Evolutionary conservation across 2,329 filamentous ascomycete genomes (phyloP).

Genomic region (Paecilomyces dactylethromorphus): DNA sequence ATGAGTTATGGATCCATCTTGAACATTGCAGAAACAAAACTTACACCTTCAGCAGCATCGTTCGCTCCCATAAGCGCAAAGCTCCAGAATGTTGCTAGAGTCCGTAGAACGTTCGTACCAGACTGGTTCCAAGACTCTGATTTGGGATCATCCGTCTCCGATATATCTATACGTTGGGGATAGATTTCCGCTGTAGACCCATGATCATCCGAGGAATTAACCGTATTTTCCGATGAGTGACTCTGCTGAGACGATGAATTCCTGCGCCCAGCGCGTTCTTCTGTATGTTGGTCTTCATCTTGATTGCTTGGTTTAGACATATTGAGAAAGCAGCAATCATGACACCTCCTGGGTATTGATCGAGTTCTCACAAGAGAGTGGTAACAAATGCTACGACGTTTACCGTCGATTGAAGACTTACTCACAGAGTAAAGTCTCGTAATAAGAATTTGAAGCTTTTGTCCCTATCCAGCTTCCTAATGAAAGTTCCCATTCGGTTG

Average conservation of each 20-base stretch:
- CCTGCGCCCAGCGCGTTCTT: neutral
- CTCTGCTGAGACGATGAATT: neutral
- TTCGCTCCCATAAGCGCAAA: conserved; percentile 55
- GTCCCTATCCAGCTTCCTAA: neutral
- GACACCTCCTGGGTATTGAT: neutral
- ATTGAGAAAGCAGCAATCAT: neutral
- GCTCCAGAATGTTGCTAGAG: conserved; percentile 51
- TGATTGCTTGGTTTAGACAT: neutral
- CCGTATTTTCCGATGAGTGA: neutral
- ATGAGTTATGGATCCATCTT: conserved; percentile 5
- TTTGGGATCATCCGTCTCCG: neutral
- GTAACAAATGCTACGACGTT: neutral
- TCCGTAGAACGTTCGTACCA: conserved; percentile 41
- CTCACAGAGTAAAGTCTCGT: neutral
- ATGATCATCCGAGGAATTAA: neutral
- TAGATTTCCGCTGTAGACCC: neutral
- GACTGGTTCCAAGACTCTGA: conserved; percentile 47
- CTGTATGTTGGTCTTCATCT: neutral
- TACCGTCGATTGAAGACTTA: neutral
- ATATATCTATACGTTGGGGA: neutral
- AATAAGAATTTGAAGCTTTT: neutral
- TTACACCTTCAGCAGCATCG: conserved; percentile 53
- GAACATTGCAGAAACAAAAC: conserved; percentile 15
- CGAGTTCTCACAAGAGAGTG: neutral
- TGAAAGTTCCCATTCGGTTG: neutral